These are phyloP conservation scores for Actinidia arguta DNA, from an alignment of 179 eudicot species.

Conservation along the genomic window DNA sequence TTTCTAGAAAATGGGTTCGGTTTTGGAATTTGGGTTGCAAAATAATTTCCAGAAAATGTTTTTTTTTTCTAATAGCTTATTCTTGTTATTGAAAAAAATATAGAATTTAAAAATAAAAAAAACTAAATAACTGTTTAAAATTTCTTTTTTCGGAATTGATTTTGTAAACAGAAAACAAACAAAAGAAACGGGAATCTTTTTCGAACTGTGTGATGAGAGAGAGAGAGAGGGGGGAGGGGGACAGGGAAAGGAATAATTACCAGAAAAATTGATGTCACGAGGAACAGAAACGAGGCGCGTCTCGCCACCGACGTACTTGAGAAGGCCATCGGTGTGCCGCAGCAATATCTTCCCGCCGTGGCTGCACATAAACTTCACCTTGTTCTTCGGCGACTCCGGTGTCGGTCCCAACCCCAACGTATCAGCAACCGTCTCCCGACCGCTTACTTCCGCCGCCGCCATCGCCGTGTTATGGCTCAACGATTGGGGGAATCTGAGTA, in stretches of 20 bases:
- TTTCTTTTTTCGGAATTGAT: no score
- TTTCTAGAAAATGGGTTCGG: no score
- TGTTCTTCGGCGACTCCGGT: conserved; percentile 40
- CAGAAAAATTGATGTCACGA: conserved; percentile 52
- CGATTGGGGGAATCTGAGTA: no score
- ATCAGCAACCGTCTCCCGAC: neutral
- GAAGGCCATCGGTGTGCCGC: conserved; percentile 65
- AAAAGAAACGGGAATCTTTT: no score
- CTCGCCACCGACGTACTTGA: conserved; percentile 88
- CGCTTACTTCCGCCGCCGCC: neutral
- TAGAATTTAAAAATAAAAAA: no score
- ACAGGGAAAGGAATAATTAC: no score
- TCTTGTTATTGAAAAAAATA: no score
- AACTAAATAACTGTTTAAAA: no score
- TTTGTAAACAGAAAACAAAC: no score
- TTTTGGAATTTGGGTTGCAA: no score
- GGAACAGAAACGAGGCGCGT: conserved; percentile 72
- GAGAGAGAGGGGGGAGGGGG: neutral
- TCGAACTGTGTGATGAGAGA: neutral
- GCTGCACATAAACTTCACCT: conserved; percentile 76
- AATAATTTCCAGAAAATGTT: no score
- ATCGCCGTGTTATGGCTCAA: neutral
- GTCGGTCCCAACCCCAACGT: conserved; percentile 11
- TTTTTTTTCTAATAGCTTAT: no score
- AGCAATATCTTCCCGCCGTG: conserved; percentile 85